Percentiles rank a stretch among this genome's conserved stretches.
Conservation (phyloP, 1,284 basidiomycete species). For the Flammula alnicola region DNA sequence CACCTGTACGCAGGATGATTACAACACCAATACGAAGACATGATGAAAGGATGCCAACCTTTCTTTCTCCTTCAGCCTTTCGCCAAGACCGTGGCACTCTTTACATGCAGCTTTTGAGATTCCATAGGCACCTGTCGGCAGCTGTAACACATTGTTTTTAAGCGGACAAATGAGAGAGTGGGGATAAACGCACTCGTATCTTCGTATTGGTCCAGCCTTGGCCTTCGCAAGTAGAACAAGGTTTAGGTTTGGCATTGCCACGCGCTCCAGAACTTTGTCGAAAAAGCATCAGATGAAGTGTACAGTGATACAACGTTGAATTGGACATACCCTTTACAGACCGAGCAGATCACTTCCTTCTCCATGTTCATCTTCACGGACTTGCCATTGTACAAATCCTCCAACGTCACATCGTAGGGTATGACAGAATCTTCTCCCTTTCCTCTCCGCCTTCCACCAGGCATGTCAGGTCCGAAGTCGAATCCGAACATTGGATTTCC, state of each 20-base stretch:
- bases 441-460: conserved; percentile 47
- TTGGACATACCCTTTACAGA: conserved; percentile 77
- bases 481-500: conserved; percentile 57
- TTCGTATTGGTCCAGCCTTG: conserved; percentile 76
- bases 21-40: background rate
- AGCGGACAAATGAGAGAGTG: background rate
- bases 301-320: background rate
- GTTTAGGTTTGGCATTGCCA: conserved; percentile 78
- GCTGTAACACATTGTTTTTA: conserved; percentile 34
- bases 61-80: conserved; percentile 88
- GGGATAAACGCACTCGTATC: conserved; percentile 48
- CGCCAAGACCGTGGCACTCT: conserved; percentile 82
- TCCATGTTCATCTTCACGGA: conserved; percentile 89
- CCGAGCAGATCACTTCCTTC: conserved; percentile 79
- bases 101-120: conserved; percentile 66
- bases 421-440: conserved; percentile 79
- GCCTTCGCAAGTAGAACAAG: conserved; percentile 85
- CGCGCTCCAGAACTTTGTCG: conserved; percentile 76
- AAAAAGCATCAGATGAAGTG: background rate
- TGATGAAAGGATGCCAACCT: conserved; percentile 49
- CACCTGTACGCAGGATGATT: conserved; percentile 57
- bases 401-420: conserved; percentile 85
- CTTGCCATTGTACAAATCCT: conserved; percentile 94
- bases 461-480: conserved; percentile 52
- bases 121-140: conserved; percentile 54